Conservation (phyloP, 805 yeast genomes). For the Candida awuae region DNA sequence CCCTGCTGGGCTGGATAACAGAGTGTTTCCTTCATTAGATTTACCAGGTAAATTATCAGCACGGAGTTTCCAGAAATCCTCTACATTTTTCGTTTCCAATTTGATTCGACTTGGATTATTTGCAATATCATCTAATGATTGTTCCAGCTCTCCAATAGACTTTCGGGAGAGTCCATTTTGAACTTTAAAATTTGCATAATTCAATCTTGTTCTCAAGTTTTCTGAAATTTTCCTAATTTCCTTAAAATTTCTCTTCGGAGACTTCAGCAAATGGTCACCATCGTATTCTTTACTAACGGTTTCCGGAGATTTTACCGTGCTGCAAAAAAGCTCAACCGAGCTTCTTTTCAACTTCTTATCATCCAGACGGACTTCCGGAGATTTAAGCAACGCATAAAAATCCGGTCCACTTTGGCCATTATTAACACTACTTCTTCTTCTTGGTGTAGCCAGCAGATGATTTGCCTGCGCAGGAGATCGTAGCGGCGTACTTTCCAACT, state of each 20-base stretch:
- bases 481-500: slow-evolving; percentile 27
- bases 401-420: slow-evolving; percentile 21
- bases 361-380: slow-evolving; percentile 25
- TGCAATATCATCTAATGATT: slow-evolving; percentile 19
- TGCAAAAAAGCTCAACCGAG: slow-evolving; percentile 27
- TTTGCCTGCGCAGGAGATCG: slow-evolving; percentile 26
- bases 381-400: slow-evolving; percentile 29
- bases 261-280: slow-evolving; percentile 11
- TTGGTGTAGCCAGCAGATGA: slow-evolving; percentile 20
- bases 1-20: slow-evolving; percentile 4
- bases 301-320: slow-evolving; percentile 22
- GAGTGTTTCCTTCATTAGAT: not conserved
- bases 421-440: slow-evolving; percentile 21
- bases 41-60: slow-evolving; percentile 20
- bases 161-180: slow-evolving; percentile 31
- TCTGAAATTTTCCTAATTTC: slow-evolving; percentile 31
- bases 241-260: slow-evolving; percentile 18
- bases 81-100: slow-evolving; percentile 13
- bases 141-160: slow-evolving; percentile 25
- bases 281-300: slow-evolving; percentile 10
- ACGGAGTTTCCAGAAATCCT: slow-evolving; percentile 25
- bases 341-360: slow-evolving; percentile 21
- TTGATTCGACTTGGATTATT: slow-evolving; percentile 5
- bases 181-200: slow-evolving; percentile 30
- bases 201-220: slow-evolving; percentile 29